phyloP scores from a whole-genome alignment of 2,329 filamentous ascomycete genomes.

The Diaporthe capsici region DNA sequence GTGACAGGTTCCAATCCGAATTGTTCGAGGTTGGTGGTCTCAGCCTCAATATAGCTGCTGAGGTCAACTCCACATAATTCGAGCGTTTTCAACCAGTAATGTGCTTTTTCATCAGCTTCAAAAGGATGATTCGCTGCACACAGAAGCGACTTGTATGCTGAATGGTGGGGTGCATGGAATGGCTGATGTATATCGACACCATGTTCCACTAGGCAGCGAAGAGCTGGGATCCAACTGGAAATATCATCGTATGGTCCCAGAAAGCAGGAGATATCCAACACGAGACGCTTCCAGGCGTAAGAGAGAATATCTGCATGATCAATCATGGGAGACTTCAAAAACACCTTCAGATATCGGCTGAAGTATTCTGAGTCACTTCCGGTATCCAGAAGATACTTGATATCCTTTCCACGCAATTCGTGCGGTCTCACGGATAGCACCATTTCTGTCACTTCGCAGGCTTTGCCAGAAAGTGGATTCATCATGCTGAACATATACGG shows the following conservation, averaged over 20 bases:
- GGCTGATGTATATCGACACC: background rate
- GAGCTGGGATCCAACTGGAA: background rate
- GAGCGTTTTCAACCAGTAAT: background rate
- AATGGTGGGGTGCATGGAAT: rapidly evolving
- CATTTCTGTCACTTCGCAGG: slow-evolving; percentile 7
- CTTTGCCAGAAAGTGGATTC: background rate
- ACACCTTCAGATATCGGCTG: background rate
- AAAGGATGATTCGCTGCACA: rapidly evolving
- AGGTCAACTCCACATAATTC: slow-evolving; percentile 3
- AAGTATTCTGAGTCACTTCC: background rate
- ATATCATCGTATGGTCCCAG: too few species aligned
- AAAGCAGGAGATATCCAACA: too few species aligned
- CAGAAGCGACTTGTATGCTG: background rate
- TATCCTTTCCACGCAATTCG: background rate
- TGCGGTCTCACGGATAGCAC: background rate
- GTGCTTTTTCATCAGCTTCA: background rate
- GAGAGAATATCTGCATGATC: rapidly evolving
- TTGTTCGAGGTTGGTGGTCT: background rate
- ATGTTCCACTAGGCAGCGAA: background rate
- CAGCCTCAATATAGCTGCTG: background rate
- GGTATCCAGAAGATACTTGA: background rate
- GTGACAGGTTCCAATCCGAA: background rate
- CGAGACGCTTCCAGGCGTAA: background rate
- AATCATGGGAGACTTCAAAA: background rate
- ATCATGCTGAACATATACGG: rapidly evolving